These are phyloP conservation scores for Penicillium fuscoglaucum DNA, from an alignment of 2,329 filamentous ascomycete genomes.

Conservation along the genomic window DNA sequence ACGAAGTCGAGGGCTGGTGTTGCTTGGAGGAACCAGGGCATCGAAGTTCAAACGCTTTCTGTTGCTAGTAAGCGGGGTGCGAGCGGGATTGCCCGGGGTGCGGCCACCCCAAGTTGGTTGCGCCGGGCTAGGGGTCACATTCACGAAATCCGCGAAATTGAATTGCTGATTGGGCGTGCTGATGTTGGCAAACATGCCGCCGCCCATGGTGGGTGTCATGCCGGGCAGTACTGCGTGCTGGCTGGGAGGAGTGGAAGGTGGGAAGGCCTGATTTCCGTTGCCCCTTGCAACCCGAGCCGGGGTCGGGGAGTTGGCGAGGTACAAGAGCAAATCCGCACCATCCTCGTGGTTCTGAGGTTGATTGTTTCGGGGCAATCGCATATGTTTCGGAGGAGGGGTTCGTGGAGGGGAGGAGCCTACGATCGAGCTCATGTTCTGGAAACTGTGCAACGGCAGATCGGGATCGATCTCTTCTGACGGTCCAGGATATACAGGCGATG, in stretches of 20 bases:
- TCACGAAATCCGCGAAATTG: conserved; percentile 96
- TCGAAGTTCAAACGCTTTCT: conserved; percentile 81
- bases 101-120: conserved; percentile 73
- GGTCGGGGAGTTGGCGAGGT: conserved; percentile 87
- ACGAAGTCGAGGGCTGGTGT: conserved; percentile 44
- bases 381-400: conserved; percentile 68
- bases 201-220: conserved; percentile 58
- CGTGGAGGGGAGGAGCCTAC: conserved; percentile 78
- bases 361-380: conserved; percentile 52
- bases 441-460: conserved; percentile 63
- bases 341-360: conserved; percentile 67
- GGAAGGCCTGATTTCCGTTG: conserved; percentile 51
- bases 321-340: conserved; percentile 76
- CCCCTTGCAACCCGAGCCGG: conserved; percentile 64
- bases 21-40: conserved; percentile 60
- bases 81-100: conserved; percentile 55
- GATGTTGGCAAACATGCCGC: conserved; percentile 71
- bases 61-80: conserved; percentile 71
- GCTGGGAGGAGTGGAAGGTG: conserved; percentile 74
- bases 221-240: conserved; percentile 56
- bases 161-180: conserved; percentile 82
- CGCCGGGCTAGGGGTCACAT: conserved; percentile 92
- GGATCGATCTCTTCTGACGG: conserved; percentile 73
- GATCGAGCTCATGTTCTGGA: conserved; percentile 49
- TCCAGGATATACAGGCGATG: conserved; percentile 46